Percentiles rank a stretch among this genome's conserved stretches.
These are phyloP conservation scores for Zelopaecilomyces penicillatus DNA, from an alignment of 2,329 filamentous ascomycete genomes.

Conservation along the genomic window DNA sequence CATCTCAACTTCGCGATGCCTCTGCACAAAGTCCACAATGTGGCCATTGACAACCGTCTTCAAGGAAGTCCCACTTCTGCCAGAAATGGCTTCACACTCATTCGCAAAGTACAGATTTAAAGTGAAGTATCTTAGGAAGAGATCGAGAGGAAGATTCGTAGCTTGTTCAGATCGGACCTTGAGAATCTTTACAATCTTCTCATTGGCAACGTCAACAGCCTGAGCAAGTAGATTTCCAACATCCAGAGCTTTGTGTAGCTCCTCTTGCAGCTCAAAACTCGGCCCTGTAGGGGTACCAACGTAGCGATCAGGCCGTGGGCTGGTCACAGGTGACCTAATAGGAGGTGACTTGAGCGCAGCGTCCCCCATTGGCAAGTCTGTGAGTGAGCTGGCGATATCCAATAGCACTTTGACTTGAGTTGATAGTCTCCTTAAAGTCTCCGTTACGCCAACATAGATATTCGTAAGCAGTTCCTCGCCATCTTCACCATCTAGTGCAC, in stretches of 20 bases:
- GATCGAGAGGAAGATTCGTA: slow-evolving; percentile 54
- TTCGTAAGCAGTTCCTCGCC: slow-evolving; percentile 74
- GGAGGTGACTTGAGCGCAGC: slow-evolving; percentile 38
- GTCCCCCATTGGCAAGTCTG: slow-evolving; percentile 30
- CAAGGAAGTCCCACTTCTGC: slow-evolving; percentile 63
- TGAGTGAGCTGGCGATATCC: slow-evolving; percentile 76
- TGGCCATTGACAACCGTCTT: slow-evolving; percentile 76
- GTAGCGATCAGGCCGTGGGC: slow-evolving; percentile 34
- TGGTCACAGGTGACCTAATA: slow-evolving; percentile 43
- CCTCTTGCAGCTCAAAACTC: slow-evolving; percentile 54
- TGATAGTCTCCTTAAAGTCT: slow-evolving; percentile 74
- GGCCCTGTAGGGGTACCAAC: slow-evolving; percentile 13
- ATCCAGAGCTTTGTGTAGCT: slow-evolving; percentile 68
- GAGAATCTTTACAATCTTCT: slow-evolving; percentile 65
- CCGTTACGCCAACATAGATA: slow-evolving; percentile 81
- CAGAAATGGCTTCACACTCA: slow-evolving; percentile 78
- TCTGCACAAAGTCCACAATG: slow-evolving; percentile 70
- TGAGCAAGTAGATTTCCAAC: slow-evolving; percentile 70
- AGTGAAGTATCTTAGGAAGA: slow-evolving; percentile 74
- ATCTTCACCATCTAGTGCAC: slow-evolving; percentile 73
- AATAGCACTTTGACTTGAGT: slow-evolving; percentile 92
- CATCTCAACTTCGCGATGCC: slow-evolving; percentile 62
- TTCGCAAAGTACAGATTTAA: slow-evolving; percentile 77
- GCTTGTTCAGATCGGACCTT: slow-evolving; percentile 71
- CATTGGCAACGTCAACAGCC: slow-evolving; percentile 72